These are phyloP conservation scores for Cercospora sp. DNA, from an alignment of 2,329 filamentous ascomycete genomes.

Conservation along the genomic window DNA sequence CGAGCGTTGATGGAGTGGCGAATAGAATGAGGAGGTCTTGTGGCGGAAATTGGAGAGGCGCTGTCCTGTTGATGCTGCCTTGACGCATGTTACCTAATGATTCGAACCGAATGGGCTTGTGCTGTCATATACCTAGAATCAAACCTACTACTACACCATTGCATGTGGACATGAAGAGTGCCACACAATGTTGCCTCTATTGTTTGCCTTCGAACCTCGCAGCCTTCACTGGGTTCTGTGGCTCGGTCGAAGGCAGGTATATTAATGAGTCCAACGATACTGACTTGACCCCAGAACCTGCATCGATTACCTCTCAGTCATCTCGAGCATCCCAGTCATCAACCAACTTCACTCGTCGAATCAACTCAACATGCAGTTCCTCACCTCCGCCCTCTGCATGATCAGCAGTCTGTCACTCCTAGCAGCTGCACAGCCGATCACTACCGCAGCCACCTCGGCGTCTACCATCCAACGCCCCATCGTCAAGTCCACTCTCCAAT, in stretches of 20 bases:
- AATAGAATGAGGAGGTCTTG: neutral
- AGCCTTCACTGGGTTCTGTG: neutral
- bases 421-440: neutral
- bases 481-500: neutral
- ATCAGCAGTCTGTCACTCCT: neutral
- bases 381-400: neutral
- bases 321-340: neutral
- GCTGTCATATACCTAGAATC: constrained; percentile 1
- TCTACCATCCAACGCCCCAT: neutral
- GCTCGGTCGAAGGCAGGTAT: neutral
- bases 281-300: neutral
- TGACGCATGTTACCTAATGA: neutral
- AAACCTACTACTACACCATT: neutral
- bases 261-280: neutral
- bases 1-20: neutral
- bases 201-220: neutral
- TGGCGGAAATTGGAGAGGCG: neutral
- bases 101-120: neutral
- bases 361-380: neutral
- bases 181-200: neutral
- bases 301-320: neutral
- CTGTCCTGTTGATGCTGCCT: neutral
- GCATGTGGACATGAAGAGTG: neutral
- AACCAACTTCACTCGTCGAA: neutral
- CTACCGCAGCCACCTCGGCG: neutral